These are phyloP conservation scores for Sonneratia alba DNA, from an alignment of 345 rosid species.

Conservation along the genomic window DNA sequence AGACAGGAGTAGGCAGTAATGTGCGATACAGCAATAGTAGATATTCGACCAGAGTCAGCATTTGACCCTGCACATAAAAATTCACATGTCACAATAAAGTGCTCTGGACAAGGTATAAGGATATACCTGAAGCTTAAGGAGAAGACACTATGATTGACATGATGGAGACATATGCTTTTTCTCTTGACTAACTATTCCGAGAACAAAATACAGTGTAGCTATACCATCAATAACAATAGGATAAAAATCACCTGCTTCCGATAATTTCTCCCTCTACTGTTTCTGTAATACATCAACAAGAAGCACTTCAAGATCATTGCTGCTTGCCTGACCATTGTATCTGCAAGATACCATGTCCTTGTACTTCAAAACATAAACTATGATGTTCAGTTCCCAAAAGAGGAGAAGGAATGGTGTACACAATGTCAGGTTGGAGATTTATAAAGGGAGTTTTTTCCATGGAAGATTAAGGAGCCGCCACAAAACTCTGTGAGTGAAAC, in stretches of 20 bases:
- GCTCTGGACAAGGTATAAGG: no score
- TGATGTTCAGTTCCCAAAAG: background rate
- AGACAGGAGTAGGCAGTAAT: conserved; percentile 71
- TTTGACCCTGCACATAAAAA: conserved; percentile 47
- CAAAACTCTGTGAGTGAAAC: background rate
- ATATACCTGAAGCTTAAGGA: background rate
- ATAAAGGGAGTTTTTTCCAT: background rate
- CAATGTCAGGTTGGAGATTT: background rate
- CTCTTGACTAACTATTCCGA: background rate
- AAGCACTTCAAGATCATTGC: conserved; percentile 84
- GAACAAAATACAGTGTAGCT: background rate
- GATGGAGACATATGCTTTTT: background rate
- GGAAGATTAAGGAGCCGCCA: background rate
- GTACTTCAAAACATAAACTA: background rate
- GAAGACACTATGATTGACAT: background rate
- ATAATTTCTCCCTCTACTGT: conserved; percentile 87
- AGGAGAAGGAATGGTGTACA: background rate
- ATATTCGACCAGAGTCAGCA: conserved; percentile 71
- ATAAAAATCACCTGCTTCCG: conserved; percentile 66
- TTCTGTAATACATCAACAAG: conserved; percentile 82
- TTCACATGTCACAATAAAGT: background rate
- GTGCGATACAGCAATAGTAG: conserved; percentile 67
- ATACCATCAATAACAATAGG: background rate
- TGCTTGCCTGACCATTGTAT: conserved; percentile 85
- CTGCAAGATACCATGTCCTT: conserved; percentile 29